Evolutionary conservation across 805 yeast species (phyloP).

Genomic region (Metschnikowia kunwiensis): DNA sequence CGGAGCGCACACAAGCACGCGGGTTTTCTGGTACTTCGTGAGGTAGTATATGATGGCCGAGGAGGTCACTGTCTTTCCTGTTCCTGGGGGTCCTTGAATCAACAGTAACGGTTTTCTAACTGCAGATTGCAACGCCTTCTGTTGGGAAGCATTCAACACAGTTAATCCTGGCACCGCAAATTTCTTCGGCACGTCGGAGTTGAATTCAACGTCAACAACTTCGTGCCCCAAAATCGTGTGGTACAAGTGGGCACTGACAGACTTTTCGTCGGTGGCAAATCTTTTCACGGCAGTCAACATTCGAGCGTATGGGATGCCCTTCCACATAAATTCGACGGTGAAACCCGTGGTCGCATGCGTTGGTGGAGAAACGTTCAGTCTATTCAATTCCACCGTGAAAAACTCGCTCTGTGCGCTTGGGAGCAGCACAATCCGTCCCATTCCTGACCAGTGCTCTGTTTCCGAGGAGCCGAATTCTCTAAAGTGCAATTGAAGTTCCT

Average conservation of each 20-base stretch:
- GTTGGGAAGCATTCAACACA: conserved; percentile 69
- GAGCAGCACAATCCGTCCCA: conserved; percentile 66
- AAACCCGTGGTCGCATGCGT: conserved; percentile 61
- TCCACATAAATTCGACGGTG: conserved; percentile 87
- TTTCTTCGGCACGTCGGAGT: conserved; percentile 55
- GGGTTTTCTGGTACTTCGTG: conserved; percentile 55
- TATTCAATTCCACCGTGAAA: conserved; percentile 65
- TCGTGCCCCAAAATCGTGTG: conserved; percentile 80
- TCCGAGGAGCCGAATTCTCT: conserved; percentile 56
- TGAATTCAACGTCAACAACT: conserved; percentile 59
- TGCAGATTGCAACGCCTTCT: conserved; percentile 56
- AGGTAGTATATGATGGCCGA: conserved; percentile 83
- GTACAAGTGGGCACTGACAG: conserved; percentile 72
- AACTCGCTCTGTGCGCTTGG: conserved; percentile 62
- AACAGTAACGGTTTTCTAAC: conserved; percentile 17
- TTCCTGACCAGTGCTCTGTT: conserved; percentile 62
- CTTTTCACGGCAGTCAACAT: conserved; percentile 74
- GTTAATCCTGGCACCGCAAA: conserved; percentile 67
- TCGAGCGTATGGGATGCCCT: conserved; percentile 75
- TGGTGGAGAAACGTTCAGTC: conserved; percentile 46
- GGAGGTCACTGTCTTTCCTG: conserved; percentile 93
- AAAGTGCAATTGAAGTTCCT: conserved; percentile 58
- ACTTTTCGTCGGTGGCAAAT: conserved; percentile 68
- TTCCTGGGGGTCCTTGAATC: conserved; percentile 85
- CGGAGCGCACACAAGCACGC: conserved; percentile 88